These are phyloP conservation scores for Gaultheria prostrata DNA, from an alignment of 148 eudicot species.

Conservation along the genomic window DNA sequence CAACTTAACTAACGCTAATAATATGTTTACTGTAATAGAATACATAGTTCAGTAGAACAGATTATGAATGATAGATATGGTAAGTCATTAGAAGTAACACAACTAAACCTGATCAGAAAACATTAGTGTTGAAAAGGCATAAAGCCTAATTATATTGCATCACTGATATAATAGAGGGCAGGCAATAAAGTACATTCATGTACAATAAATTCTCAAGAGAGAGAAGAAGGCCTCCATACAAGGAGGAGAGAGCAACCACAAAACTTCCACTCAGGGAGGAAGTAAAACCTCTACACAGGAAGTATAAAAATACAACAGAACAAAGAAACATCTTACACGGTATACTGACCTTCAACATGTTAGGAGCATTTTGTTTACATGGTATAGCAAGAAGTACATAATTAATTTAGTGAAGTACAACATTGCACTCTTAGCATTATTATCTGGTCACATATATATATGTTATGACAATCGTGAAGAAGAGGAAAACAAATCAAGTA, in stretches of 20 bases:
- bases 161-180: no score
- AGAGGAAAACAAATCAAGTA: no score
- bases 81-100: not conserved
- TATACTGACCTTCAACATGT: not conserved
- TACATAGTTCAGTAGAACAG: not conserved
- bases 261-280: no score
- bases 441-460: no score
- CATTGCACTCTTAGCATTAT: not conserved
- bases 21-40: not conserved
- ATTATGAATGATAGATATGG: not conserved
- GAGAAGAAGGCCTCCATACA: no score
- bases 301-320: not conserved
- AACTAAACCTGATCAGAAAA: not conserved
- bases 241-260: no score
- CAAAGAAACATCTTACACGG: not conserved
- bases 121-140: not conserved
- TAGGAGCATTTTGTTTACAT: not conserved
- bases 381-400: not conserved
- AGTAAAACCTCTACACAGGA: no score
- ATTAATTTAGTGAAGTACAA: not conserved
- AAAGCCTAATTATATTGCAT: no score
- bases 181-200: no score
- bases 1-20: not conserved
- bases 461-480: no score
- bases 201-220: no score